Conservation (phyloP, 345 rosid species). For the Populus ilicifolia region DNA sequence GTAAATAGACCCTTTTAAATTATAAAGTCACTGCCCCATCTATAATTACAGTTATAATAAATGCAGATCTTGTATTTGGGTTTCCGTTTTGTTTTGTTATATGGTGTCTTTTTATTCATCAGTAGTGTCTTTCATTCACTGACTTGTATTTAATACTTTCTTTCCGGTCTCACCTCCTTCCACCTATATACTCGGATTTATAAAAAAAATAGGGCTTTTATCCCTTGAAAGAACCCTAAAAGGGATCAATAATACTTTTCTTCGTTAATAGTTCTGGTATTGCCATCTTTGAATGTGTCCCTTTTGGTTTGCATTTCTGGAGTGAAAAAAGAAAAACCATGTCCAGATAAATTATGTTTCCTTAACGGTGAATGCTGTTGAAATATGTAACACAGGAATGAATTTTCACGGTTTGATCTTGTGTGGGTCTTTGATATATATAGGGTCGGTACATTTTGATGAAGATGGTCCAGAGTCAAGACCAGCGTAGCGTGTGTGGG, state of each 20-base stretch:
- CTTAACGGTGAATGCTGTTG: not conserved
- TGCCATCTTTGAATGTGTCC: not conserved
- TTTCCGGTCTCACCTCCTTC: slow-evolving; percentile 14
- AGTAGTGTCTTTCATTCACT: slow-evolving; percentile 23
- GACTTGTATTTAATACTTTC: slow-evolving; percentile 31
- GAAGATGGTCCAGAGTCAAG: not conserved
- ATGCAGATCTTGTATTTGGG: slow-evolving; percentile 51
- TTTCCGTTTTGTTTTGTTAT: slow-evolving; percentile 11
- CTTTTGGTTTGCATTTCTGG: not conserved
- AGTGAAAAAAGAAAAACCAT: not conserved
- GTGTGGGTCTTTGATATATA: not conserved
- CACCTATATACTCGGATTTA: slow-evolving; percentile 1
- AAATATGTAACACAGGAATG: not conserved
- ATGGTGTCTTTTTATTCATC: slow-evolving; percentile 16
- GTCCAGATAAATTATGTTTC: not conserved
- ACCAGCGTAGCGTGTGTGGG: not conserved
- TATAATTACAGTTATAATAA: slow-evolving; percentile 40
- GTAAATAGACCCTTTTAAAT: slow-evolving; percentile 25
- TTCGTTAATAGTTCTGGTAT: not conserved
- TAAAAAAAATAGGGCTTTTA: slow-evolving; percentile 11
- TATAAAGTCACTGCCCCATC: slow-evolving; percentile 27
- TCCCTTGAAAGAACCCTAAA: slow-evolving; percentile 27
- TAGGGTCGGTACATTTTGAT: not conserved
- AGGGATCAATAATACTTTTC: not conserved
- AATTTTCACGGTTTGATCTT: not conserved